Base-by-base conservation (phyloP, 768 basidiomycete genomes). In the Boletus subparvulus region DNA sequence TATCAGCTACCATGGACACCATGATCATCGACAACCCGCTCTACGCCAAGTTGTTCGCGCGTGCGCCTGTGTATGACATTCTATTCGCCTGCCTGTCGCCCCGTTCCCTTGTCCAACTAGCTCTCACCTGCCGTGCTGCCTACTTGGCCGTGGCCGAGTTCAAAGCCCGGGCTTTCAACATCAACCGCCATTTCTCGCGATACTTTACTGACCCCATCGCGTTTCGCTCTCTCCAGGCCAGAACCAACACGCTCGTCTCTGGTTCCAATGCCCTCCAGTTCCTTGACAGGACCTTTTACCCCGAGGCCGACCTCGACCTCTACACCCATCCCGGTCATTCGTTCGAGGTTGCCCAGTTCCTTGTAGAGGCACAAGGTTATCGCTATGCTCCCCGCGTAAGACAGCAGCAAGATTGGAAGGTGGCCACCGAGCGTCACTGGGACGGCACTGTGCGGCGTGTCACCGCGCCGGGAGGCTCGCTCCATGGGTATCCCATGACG, bases 181-280 rank as follows among this genome's bases (percentile, higher is more conserved):
- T 78, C 56, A 69, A 77, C 53, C 60, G 53, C 21, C 72, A 72
- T 44, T 68, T 79, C n/a, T 62, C 59, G 6, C 65, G 67, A 8
- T 79, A 70, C 52, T 79, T 81, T 58, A 40, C 57, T 4, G 55
- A 72, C 24, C 72, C 73, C 6, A n/a, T 66, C n/a, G 63, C 64
- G 5, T 83, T 83, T 54, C 74, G 81, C 16, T 63, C 59, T 5
- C 67, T 82, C 4, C 81, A 80, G 61, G 74, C 72, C 0, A 61
- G 53, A 16, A 81, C 79, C 0, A 76, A 73, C 39, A 74, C 76
- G 0, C 60, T 84, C 24, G 77, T 85, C 19, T 84, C 83, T 4
- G 83, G 83, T 11, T 83, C 83, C 0, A 72, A 69, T 28, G 82
- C 81, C 0, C 73, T 83, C 3, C 83, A 84, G 48, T 81, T 83